Evolutionary conservation across 345 rosid species (phyloP), one percentile per base, ranked within the genome.

Genomic region (Jatropha curcas): DNA sequence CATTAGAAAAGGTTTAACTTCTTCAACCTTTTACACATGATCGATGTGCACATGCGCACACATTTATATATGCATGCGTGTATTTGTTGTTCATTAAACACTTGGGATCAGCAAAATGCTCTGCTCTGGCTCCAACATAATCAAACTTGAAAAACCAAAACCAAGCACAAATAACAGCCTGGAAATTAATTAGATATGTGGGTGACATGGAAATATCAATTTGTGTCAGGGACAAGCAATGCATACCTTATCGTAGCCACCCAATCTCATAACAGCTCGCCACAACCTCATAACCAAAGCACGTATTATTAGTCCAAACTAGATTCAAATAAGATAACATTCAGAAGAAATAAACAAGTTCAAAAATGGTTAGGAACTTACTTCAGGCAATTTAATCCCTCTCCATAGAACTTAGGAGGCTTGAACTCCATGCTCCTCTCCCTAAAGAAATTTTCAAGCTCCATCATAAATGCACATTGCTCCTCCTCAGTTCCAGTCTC

Each of bases 341-440:
- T 30, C 30, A 58, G 17, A 30, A 74, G 37, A 50, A 14, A 30
- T 6, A 31, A 39, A 19, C 11, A 13, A 67, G 24, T 45, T 45
- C 8, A 1, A 25, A 55, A 25, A 28, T 19, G 34, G 13, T 51
- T 56, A 65, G 39, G 53, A 60, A 82, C 87, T 77, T 80, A 89
- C 94, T 89, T 89, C 12, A 89, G 87, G 69, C 87, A 88, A 82
- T 89, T 89, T 74, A 89, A 77, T 33, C 83, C 88, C 63, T 86
- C 92, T 70, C 91, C 88, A 68, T 88, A 88, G 79, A 89, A 89
- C 78, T 86, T 89, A 8, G 92, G 94, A 70, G 92, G 88, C 76
- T 85, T 89, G 84, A 89, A 89, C 65, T 88, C 94, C 85, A 85
- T 74, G 71, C 77, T 71, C 71, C 73, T 88, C 64, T 86, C 92